Evolutionary conservation across 169 alveolate genomes (phyloP), one percentile per base, ranked within the genome.

Genomic region (Babesia sp.): DNA sequence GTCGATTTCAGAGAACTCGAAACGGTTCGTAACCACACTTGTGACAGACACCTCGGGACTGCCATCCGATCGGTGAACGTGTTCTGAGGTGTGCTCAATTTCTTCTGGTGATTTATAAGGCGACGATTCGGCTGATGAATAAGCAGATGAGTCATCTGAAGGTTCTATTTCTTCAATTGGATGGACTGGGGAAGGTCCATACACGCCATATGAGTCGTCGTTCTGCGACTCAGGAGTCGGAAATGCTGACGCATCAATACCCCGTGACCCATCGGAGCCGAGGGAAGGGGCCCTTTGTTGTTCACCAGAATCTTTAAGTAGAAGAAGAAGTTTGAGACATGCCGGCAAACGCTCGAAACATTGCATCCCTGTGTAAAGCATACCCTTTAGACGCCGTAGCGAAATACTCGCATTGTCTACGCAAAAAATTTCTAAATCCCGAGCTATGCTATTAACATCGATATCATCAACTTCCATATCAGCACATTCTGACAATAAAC

Each of bases 331-430:
- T 39, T 64, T 59, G 20, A 64, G 24, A 42, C 57, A 4, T 24
- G 74, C 74, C 61, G 74, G 63, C 39, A 64, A 42, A 1, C 74
- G 74, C 24, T 50, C 36, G 20, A 64, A 64, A 42, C 37, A 37
- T 16, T 50, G 74, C 74, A 64, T 64, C 26, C 74, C 74, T 4
- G 74, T 31, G 74, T 64, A 64, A 6, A 64, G 45, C 60, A 64
- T 46, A 48, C 39, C 74, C 61, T 64, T 64, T n/a, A 64, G 61
- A 14, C 74, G 44, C 18, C 74, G 74, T 26, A 64, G 74, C 6
- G 74, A 64, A 20, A 64, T 37, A 36, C 61, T 64, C 20, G 48
- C 20, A 46, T 29, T 14, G 51, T 64, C 61, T 9, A 64, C 59
- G 39, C 74, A 64, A 33, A 45, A 64, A 16, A 3, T 12, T 33